phyloP scores from a whole-genome alignment of 352 stramenopile species.

The Globisporangium apiculatum region DNA sequence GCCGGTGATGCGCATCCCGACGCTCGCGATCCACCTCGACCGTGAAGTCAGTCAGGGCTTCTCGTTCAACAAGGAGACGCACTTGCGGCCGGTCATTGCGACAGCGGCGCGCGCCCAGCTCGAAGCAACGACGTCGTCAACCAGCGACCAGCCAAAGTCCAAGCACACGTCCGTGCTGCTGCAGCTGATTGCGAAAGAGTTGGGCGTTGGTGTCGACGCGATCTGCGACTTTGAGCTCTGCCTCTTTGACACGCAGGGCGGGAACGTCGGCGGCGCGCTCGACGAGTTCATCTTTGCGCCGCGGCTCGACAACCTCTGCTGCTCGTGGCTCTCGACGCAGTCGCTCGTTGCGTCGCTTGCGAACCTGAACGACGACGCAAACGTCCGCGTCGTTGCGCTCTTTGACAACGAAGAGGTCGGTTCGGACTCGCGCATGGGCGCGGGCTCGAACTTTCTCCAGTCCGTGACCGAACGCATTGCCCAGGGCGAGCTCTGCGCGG shows the following conservation, averaged over 20 bases:
- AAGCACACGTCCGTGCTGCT: conserved; percentile 92
- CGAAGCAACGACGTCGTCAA: conserved; percentile 48
- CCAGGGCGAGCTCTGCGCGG: conserved; percentile 42
- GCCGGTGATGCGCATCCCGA: conserved; percentile 94
- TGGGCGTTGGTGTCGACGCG: conserved; percentile 73
- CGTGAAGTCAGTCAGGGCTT: conserved; percentile 87
- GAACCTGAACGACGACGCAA: conserved; percentile 60
- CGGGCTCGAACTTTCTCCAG: conserved; percentile 77
- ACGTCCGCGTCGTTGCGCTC: conserved; percentile 90
- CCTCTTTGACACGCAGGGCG: conserved; percentile 94
- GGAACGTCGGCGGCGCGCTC: conserved; percentile 86
- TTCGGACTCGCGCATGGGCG: conserved; percentile 83
- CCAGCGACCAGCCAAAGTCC: conserved; percentile 45
- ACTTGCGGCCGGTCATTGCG: conserved; percentile 91
- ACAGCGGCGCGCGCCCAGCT: conserved; percentile 77
- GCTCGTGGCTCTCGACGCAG: conserved; percentile 90
- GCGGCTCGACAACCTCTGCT: conserved; percentile 97
- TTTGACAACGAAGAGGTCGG: conserved; percentile 99
- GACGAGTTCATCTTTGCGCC: conserved; percentile 96
- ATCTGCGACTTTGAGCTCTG: conserved; percentile 97
- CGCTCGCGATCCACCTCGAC: conserved; percentile 97
- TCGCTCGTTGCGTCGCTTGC: conserved; percentile 77
- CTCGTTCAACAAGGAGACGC: conserved; percentile 95
- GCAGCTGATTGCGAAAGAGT: conserved; percentile 88
- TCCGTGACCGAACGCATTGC: conserved; percentile 54